These are phyloP conservation scores for Mortierella sp. DNA, from an alignment of 371 early-diverging fungal genomes.

Conservation along the genomic window DNA sequence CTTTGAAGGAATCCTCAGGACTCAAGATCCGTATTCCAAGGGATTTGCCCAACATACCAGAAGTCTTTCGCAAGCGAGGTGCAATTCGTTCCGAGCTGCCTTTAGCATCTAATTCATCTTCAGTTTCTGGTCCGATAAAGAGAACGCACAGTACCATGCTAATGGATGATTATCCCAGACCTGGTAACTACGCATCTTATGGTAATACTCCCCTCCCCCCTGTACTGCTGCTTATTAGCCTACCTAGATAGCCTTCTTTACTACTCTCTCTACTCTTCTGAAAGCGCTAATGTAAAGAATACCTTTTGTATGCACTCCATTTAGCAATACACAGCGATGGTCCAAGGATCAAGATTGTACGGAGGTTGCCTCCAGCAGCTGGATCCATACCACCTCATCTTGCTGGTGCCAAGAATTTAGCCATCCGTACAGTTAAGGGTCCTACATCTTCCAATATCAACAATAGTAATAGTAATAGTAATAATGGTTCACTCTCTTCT, in stretches of 20 bases:
- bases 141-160: conserved; percentile 39
- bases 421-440: conserved; percentile 25
- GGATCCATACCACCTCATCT: conserved; percentile 34
- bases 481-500: conserved; percentile 1
- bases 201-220: conserved; percentile 16
- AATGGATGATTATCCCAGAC: conserved; percentile 16
- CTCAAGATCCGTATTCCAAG: conserved; percentile 44
- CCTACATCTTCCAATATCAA: conserved; percentile 3
- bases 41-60: conserved; percentile 47
- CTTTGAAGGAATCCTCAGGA: conserved; percentile 14
- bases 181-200: conserved; percentile 7
- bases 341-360: conserved; percentile 22
- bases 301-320: background rate
- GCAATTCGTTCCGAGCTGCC: conserved; percentile 38
- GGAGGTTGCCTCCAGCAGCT: conserved; percentile 6
- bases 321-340: conserved; percentile 15
- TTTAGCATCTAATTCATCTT: background rate
- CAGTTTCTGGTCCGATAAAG: conserved; percentile 20
- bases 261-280: no score
- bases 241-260: no score
- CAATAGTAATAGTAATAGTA: background rate
- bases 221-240: no score
- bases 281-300: background rate
- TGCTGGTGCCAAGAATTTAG: conserved; percentile 41
- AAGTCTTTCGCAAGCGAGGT: conserved; percentile 50